phyloP scores from a whole-genome alignment of 2,329 filamentous ascomycete species.

The Eutypa lata region DNA sequence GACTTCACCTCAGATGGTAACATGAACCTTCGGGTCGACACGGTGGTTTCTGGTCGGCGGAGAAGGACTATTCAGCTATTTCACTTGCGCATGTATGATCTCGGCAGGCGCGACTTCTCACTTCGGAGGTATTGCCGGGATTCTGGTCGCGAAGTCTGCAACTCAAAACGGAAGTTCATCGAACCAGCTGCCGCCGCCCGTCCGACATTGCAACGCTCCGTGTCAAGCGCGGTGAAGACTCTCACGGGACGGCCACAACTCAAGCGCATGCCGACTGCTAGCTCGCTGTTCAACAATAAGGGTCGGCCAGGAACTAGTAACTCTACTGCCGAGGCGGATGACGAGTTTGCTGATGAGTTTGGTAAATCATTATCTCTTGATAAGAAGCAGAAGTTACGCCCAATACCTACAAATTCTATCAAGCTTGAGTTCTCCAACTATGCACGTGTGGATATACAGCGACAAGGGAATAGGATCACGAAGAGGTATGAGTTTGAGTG shows the following conservation, averaged over 20 bases:
- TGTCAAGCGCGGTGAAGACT: constrained; percentile 48
- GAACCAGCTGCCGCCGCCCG: constrained; percentile 41
- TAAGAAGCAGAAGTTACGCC: constrained; percentile 30
- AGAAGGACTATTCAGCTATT: constrained; percentile 75
- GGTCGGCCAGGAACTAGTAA: constrained; percentile 35
- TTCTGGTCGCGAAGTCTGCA: constrained; percentile 90
- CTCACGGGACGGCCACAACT: constrained; percentile 35
- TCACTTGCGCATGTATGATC: constrained; percentile 91
- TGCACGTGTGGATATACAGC: constrained; percentile 79
- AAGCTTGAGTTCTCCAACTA: constrained; percentile 98
- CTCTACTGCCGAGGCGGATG: constrained; percentile 26
- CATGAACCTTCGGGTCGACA: constrained; percentile 92
- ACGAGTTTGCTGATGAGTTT: constrained; percentile 27
- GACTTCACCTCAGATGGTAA: constrained; percentile 88
- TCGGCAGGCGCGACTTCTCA: constrained; percentile 83
- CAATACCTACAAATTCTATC: constrained; percentile 69
- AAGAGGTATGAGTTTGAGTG: constrained; percentile 91
- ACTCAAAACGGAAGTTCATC: constrained; percentile 69
- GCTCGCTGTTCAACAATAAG: constrained; percentile 26
- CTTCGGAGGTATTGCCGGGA: constrained; percentile 88
- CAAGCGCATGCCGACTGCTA: constrained; percentile 33
- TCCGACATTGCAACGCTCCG: constrained; percentile 43
- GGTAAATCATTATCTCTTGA: constrained; percentile 28
- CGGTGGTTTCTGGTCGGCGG: constrained; percentile 62
- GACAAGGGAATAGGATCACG: constrained; percentile 60